phyloP scores from a whole-genome alignment of 352 stramenopile species.

The Phytopythium sindhum region DNA sequence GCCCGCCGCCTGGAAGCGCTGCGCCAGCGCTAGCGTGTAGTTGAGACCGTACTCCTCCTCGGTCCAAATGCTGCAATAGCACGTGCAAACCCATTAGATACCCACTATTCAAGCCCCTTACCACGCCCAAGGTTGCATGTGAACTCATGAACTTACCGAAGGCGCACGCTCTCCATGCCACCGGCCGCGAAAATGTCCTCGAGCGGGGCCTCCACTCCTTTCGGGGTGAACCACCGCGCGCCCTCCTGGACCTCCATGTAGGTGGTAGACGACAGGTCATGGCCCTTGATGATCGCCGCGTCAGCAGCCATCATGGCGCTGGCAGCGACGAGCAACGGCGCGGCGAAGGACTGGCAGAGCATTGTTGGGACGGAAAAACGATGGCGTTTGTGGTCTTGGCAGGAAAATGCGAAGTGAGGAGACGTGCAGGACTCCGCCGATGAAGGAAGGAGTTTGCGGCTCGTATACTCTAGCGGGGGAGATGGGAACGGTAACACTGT shows the following conservation, averaged over 20 bases:
- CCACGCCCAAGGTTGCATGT: no score
- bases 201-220: constrained; percentile 14
- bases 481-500: no score
- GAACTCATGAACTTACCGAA: neutral
- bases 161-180: constrained; percentile 26
- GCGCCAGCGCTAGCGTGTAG: constrained; percentile 23
- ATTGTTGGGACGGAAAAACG: neutral
- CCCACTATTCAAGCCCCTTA: no score
- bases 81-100: neutral
- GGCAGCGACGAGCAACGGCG: neutral
- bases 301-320: neutral
- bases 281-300: constrained; percentile 20
- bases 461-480: no score
- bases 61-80: constrained; percentile 17
- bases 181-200: constrained; percentile 26
- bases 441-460: no score
- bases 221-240: constrained; percentile 15
- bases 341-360: neutral
- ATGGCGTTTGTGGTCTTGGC: neutral
- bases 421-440: neutral
- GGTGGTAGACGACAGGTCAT: constrained; percentile 24
- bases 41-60: constrained; percentile 17
- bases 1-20: constrained; percentile 21
- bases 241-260: constrained; percentile 24
- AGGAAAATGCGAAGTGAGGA: constrained; percentile 1